phyloP scores from a whole-genome alignment of 352 stramenopile species.

The Globisporangium barbulae region DNA sequence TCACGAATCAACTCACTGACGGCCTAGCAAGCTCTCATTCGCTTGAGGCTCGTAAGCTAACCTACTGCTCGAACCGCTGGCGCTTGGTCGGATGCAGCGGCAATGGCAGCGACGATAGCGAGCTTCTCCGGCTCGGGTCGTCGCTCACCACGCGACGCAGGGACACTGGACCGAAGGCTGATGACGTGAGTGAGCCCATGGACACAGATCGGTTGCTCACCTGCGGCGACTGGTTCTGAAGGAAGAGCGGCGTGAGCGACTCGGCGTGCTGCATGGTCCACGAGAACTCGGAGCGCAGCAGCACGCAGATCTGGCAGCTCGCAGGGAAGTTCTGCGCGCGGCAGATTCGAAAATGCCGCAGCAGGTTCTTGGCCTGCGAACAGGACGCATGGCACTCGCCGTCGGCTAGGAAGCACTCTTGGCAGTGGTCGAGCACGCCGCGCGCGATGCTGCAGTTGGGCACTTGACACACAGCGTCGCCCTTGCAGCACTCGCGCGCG shows the following conservation, averaged over 20 bases:
- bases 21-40: not conserved
- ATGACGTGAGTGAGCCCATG: not conserved
- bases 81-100: slow-evolving; percentile 10
- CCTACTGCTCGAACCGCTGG: not conserved
- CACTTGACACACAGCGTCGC: slow-evolving; percentile 22
- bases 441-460: slow-evolving; percentile 42
- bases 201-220: not conserved
- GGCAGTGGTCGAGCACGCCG: slow-evolving; percentile 50
- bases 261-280: slow-evolving; percentile 35
- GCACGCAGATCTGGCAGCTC: slow-evolving; percentile 28
- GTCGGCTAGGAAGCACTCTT: slow-evolving; percentile 40
- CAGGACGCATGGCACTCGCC: slow-evolving; percentile 43
- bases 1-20: not conserved
- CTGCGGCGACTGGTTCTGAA: slow-evolving; percentile 10
- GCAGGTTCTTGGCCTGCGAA: slow-evolving; percentile 40
- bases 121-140: slow-evolving; percentile 10
- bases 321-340: slow-evolving; percentile 22
- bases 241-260: slow-evolving; percentile 36
- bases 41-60: not conserved
- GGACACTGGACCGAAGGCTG: not conserved
- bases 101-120: not conserved
- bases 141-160: slow-evolving; percentile 24
- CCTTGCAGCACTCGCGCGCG: slow-evolving; percentile 40
- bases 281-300: slow-evolving; percentile 26
- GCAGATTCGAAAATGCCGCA: slow-evolving; percentile 48